These are phyloP conservation scores for Cyclocybe cylindracea DNA, from an alignment of 768 basidiomycete genomes.

Conservation along the genomic window DNA sequence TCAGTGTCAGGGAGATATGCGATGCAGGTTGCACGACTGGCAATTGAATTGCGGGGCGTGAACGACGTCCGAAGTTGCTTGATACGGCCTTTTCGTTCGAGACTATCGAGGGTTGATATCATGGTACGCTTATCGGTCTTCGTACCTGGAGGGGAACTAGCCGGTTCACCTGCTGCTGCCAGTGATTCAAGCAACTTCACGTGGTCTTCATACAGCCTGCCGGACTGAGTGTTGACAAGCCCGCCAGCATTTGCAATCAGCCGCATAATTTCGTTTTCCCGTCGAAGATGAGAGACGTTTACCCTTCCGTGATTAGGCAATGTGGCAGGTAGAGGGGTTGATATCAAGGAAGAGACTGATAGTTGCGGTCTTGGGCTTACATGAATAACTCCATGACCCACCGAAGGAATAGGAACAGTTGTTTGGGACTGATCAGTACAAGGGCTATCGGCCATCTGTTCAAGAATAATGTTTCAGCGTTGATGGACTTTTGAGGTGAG, in stretches of 20 bases:
- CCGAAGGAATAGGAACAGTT: too few species aligned
- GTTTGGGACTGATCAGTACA: too few species aligned
- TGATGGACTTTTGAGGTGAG: too few species aligned
- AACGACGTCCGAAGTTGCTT: slow-evolving; percentile 71
- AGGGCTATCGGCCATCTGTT: too few species aligned
- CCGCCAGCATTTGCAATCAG: slow-evolving; percentile 70
- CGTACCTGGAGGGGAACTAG: slow-evolving; percentile 69
- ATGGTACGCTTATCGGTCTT: slow-evolving; percentile 76
- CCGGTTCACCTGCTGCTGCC: slow-evolving; percentile 59
- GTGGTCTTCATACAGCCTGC: slow-evolving; percentile 72
- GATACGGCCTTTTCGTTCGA: slow-evolving; percentile 68
- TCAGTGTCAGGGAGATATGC: slow-evolving; percentile 63
- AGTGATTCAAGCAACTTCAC: slow-evolving; percentile 60
- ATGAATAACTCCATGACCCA: too few species aligned
- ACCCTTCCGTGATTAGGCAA: slow-evolving; percentile 26
- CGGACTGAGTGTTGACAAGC: slow-evolving; percentile 62
- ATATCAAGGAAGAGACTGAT: background rate
- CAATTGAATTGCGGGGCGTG: slow-evolving; percentile 52
- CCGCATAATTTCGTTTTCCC: slow-evolving; percentile 78
- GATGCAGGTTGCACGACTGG: slow-evolving; percentile 58
- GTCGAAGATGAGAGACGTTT: slow-evolving; percentile 76
- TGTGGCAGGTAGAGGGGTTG: background rate
- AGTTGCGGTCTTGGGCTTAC: background rate
- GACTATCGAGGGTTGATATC: slow-evolving; percentile 52
- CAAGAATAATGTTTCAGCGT: too few species aligned